Evolutionary conservation across 1,284 basidiomycete genomes (phyloP).

Genomic region (Heterobasidion irregulare): DNA sequence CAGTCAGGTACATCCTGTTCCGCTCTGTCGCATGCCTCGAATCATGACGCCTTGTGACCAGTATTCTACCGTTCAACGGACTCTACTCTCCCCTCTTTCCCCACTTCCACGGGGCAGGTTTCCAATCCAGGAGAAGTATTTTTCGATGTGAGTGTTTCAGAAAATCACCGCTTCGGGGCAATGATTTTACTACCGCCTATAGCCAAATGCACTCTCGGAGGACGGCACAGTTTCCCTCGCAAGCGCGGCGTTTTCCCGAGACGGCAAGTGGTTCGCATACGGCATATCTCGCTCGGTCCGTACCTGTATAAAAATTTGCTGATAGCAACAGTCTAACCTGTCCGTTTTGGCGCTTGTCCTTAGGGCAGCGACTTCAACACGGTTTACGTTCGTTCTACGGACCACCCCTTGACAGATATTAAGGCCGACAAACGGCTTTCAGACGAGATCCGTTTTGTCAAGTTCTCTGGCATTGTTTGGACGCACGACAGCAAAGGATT

Average conservation of each 20-base stretch:
- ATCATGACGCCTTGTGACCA: conserved; percentile 13
- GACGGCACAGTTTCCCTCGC: conserved; percentile 70
- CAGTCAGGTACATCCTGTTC: conserved; percentile 38
- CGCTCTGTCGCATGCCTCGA: not conserved
- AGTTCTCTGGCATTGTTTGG: conserved; percentile 70
- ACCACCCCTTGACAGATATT: conserved; percentile 40
- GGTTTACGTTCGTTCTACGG: conserved; percentile 58
- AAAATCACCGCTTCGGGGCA: not conserved
- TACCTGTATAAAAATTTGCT: conserved; percentile 1
- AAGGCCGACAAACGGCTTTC: conserved; percentile 44
- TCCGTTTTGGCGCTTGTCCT: not conserved
- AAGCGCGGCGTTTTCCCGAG: conserved; percentile 52
- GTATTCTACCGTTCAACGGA: conserved; percentile 64
- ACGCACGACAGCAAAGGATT: conserved; percentile 73
- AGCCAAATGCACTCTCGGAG: conserved; percentile 63
- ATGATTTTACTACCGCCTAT: not conserved
- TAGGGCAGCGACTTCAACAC: conserved; percentile 74
- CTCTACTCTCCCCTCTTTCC: conserved; percentile 42
- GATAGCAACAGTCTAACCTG: not conserved
- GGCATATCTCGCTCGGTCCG: conserved; percentile 64
- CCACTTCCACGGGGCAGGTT: conserved; percentile 19
- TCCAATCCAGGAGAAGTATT: conserved; percentile 53
- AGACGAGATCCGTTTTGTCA: conserved; percentile 69
- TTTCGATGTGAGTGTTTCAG: conserved; percentile 50
- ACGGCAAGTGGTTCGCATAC: conserved; percentile 70